A percentile compares a stretch with the other conserved stretches of the same genome.
Conservation (phyloP, 2,329 filamentous ascomycete species). For the Septoria linicola region DNA sequence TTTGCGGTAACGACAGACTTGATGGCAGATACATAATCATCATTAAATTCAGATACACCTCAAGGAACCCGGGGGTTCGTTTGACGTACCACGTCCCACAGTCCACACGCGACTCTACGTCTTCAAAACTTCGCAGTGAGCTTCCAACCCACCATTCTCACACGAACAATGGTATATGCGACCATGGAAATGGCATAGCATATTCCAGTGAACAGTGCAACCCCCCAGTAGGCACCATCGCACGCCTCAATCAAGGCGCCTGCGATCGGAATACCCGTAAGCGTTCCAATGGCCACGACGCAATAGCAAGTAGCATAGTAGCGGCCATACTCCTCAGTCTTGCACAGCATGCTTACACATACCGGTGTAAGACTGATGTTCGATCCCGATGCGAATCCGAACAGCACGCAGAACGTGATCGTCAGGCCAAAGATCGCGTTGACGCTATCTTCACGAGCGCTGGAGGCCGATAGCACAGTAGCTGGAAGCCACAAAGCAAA, state of each 20-base stretch:
- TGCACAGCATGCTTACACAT: constrained; percentile 50
- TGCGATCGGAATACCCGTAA: constrained; percentile 38
- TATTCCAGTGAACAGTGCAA: constrained; percentile 31
- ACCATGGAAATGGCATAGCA: constrained; percentile 27
- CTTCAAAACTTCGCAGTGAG: constrained; percentile 24
- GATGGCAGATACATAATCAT: background rate
- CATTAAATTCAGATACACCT: no score
- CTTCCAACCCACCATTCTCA: constrained; percentile 44
- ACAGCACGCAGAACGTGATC: constrained; percentile 34
- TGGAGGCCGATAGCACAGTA: constrained; percentile 40
- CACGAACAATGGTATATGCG: constrained; percentile 38
- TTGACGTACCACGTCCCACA: no score
- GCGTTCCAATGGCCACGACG: constrained; percentile 29
- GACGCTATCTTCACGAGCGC: constrained; percentile 26
- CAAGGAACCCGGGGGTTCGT: no score
- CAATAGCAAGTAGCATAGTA: constrained; percentile 41
- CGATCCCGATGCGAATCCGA: constrained; percentile 41
- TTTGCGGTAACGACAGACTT: background rate
- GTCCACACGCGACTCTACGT: no score
- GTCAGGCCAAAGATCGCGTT: constrained; percentile 32
- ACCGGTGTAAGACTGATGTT: constrained; percentile 42
- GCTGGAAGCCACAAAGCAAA: constrained; percentile 75
- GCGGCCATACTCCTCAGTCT: constrained; percentile 43
- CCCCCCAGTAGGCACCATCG: constrained; percentile 34
- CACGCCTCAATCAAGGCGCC: constrained; percentile 30